phyloP scores from a whole-genome alignment of 2,329 filamentous ascomycete species.

The Harringtonia aguacate region DNA sequence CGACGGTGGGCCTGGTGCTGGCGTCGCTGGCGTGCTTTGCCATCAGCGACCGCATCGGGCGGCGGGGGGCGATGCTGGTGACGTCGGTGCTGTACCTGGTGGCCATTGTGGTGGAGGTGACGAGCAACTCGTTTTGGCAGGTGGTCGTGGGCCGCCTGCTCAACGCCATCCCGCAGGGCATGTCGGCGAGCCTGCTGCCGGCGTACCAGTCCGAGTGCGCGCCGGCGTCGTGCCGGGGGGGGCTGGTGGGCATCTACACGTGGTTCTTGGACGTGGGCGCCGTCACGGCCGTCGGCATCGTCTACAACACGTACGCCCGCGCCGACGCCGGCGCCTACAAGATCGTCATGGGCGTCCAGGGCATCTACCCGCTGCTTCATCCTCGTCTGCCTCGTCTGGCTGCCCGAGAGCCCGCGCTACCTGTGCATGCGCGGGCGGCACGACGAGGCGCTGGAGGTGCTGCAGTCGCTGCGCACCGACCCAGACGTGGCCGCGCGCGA shows the following conservation, averaged over 20 bases:
- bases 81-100: conserved; percentile 4
- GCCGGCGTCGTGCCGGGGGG: conserved; percentile 1
- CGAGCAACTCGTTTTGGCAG: conserved; percentile 3
- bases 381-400: conserved; percentile 1
- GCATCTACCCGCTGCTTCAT: conserved; percentile 2
- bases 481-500: not conserved
- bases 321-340: conserved; percentile 2
- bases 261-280: conserved; percentile 4
- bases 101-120: conserved; percentile 2
- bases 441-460: not conserved
- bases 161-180: conserved; percentile 5
- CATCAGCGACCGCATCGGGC: conserved; percentile 5
- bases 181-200: conserved; percentile 4
- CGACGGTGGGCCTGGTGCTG: conserved; percentile 2
- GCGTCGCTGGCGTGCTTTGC: conserved; percentile 1
- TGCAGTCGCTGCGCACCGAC: not conserved
- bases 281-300: conserved; percentile 3
- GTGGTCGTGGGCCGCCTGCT: conserved; percentile 2
- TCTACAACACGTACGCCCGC: conserved; percentile 2
- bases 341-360: conserved; percentile 5
- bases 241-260: conserved; percentile 2
- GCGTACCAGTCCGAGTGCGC: conserved; percentile 5
- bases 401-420: conserved; percentile 4
- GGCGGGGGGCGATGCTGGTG: conserved; percentile 2
- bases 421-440: not conserved